phyloP scores from a whole-genome alignment of 768 basidiomycete species.

The Sarcodon aspratus region DNA sequence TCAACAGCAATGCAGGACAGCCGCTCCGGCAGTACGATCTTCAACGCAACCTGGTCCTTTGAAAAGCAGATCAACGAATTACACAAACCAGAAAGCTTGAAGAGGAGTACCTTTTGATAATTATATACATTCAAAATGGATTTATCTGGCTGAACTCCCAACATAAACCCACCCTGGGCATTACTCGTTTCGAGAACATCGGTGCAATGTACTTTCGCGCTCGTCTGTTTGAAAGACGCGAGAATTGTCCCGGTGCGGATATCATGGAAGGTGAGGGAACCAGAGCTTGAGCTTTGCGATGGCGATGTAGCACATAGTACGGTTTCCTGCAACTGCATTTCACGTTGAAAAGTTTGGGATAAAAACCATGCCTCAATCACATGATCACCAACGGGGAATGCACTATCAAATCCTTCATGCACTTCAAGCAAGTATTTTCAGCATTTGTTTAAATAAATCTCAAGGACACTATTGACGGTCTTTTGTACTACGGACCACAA shows the following conservation, averaged over 20 bases:
- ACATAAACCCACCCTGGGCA: constrained; percentile 73
- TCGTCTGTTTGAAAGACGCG: constrained; percentile 85
- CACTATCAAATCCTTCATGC: no score
- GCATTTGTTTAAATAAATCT: no score
- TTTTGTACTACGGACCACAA: no score
- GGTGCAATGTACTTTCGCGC: constrained; percentile 50
- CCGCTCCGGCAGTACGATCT: constrained; percentile 86
- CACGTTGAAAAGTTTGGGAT: neutral
- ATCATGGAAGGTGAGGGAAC: constrained; percentile 70
- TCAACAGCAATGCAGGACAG: constrained; percentile 73
- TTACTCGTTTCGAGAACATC: constrained; percentile 54
- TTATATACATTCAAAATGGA: constrained; percentile 82
- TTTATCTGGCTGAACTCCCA: constrained; percentile 83
- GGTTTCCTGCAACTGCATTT: constrained; percentile 59
- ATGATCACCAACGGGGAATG: no score
- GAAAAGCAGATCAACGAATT: constrained; percentile 1
- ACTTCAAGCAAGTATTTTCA: no score
- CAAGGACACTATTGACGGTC: no score
- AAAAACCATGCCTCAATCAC: neutral
- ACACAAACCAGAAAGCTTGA: neutral
- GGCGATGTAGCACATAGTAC: constrained; percentile 54
- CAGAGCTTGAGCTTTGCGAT: constrained; percentile 35
- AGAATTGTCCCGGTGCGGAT: constrained; percentile 65
- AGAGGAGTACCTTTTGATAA: constrained; percentile 72
- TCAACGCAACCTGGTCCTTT: constrained; percentile 83